Evolutionary conservation across 1,284 basidiomycete genomes (phyloP).

Genomic region (Irpex lacteus): DNA sequence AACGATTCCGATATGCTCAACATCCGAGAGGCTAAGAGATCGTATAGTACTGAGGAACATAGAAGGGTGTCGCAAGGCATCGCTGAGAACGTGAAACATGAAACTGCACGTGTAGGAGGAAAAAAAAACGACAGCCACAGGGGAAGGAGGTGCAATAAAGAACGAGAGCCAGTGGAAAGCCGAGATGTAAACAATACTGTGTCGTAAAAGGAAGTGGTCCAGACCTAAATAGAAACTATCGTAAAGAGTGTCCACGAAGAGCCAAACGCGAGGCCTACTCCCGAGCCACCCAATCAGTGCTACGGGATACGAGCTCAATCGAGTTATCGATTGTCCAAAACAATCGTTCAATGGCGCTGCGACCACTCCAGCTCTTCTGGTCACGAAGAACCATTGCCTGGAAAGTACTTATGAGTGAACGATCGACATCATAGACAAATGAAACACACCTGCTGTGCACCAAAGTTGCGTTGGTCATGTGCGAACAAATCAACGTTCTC

Average conservation of each 20-base stretch:
- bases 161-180: conserved; percentile 2
- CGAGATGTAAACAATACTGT: background rate
- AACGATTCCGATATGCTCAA: background rate
- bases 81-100: background rate
- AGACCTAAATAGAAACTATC: background rate
- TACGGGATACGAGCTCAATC: conserved; percentile 76
- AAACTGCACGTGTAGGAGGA: background rate
- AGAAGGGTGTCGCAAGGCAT: conserved; percentile 9
- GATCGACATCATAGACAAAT: conserved; percentile 1
- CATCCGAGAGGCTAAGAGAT: background rate
- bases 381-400: conserved; percentile 91
- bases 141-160: background rate
- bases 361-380: conserved; percentile 89
- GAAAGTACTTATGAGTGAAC: conserved; percentile 14
- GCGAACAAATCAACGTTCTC: conserved; percentile 89
- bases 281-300: conserved; percentile 79
- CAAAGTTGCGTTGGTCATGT: conserved; percentile 87
- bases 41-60: conserved; percentile 8
- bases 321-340: conserved; percentile 90
- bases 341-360: conserved; percentile 82
- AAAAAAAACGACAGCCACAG: background rate
- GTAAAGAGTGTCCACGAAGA: background rate
- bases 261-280: conserved; percentile 41
- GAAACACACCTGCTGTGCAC: conserved; percentile 81
- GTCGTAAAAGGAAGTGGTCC: background rate